Percentiles rank a stretch among this genome's conserved stretches.
Conservation (phyloP, 2,329 filamentous ascomycete species). For the Alternaria sp. region DNA sequence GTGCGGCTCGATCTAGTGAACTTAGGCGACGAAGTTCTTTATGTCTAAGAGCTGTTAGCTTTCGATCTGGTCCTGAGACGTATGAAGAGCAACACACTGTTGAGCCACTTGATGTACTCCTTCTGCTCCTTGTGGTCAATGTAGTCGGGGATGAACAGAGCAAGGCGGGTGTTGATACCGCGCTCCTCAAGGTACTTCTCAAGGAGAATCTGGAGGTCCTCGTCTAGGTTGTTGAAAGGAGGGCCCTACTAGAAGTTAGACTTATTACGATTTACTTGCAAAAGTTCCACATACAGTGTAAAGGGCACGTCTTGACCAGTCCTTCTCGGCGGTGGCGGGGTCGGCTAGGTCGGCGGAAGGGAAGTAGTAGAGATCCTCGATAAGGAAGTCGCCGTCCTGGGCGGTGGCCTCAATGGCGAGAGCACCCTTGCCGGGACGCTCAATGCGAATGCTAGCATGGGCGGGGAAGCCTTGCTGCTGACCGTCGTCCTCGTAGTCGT, state of each 20-base stretch:
- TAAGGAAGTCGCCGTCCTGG: conserved; percentile 83
- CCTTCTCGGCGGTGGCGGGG: conserved; percentile 75
- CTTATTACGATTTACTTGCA: background rate
- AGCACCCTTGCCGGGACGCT: conserved; percentile 85
- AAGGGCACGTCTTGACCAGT: conserved; percentile 76
- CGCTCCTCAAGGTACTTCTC: conserved; percentile 96
- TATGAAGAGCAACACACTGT: conserved; percentile 53
- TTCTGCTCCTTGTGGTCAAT: conserved; percentile 98
- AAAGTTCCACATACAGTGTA: conserved; percentile 65
- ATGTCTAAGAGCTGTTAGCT: conserved; percentile 64
- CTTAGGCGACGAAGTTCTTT: conserved; percentile 79
- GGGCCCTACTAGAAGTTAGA: conserved; percentile 64
- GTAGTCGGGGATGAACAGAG: conserved; percentile 92
- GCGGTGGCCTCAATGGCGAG: conserved; percentile 86
- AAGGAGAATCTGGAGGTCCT: conserved; percentile 90
- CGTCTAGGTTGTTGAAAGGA: conserved; percentile 91
- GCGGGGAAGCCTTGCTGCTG: conserved; percentile 73
- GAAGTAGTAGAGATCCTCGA: conserved; percentile 93
- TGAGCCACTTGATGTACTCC: conserved; percentile 92
- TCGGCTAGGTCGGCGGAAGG: conserved; percentile 78
- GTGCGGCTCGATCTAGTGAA: background rate
- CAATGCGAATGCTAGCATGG: conserved; percentile 83
- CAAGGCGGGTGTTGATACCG: conserved; percentile 85
- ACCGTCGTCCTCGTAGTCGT: conserved; percentile 64
- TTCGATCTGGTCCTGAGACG: background rate